Evolutionary conservation across 2,329 filamentous ascomycete genomes (phyloP).

Genomic region (Alternaria consortialis): DNA sequence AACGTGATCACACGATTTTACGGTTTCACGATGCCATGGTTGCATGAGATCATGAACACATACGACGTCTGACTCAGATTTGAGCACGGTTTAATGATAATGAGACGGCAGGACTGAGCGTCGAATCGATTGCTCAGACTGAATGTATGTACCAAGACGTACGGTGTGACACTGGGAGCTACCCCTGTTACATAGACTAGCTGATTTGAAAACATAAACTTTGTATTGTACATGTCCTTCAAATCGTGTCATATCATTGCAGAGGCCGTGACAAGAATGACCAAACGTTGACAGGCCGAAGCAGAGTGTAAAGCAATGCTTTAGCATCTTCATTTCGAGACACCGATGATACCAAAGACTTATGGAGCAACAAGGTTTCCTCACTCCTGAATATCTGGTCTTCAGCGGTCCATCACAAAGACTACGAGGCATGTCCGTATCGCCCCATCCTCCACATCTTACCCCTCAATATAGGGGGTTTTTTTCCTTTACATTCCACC

Average conservation of each 20-base stretch:
- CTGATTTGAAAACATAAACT: constrained; percentile 16
- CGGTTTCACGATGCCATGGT: background rate
- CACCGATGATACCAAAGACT: background rate
- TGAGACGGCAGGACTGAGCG: background rate
- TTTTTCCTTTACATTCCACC: constrained; percentile 32
- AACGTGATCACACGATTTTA: background rate
- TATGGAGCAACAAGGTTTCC: background rate
- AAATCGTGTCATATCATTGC: background rate
- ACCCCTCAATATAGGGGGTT: background rate
- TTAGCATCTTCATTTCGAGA: background rate
- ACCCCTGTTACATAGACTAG: background rate
- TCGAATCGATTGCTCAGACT: background rate
- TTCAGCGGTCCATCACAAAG: background rate
- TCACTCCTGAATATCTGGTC: background rate
- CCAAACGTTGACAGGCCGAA: background rate
- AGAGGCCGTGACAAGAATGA: background rate
- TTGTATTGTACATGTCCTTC: constrained; percentile 26
- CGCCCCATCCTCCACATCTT: background rate
- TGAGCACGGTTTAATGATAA: background rate
- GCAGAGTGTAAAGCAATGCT: background rate
- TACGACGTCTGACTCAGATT: background rate
- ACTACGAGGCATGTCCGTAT: background rate
- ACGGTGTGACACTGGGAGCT: background rate
- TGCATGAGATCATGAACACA: background rate
- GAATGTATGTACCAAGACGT: background rate